Conservation (phyloP, 345 rosid species). For the Eucalyptus dawsonii region DNA sequence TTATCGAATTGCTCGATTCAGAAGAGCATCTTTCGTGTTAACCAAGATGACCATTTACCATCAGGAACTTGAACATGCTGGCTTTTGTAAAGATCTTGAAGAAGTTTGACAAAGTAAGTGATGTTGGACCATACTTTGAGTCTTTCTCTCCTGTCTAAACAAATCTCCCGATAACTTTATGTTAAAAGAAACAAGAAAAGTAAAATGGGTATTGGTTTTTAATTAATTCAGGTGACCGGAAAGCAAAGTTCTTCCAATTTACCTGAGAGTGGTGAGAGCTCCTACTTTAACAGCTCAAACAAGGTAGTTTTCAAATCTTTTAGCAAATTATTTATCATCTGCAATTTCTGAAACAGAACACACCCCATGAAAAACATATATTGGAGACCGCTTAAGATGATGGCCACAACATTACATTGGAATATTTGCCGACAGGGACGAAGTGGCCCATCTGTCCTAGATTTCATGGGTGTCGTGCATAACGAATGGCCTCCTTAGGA, state of each 20-base stretch:
- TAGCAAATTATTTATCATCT: not conserved
- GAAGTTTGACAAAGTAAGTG: slow-evolving; percentile 81
- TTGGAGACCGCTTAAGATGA: not conserved
- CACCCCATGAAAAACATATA: not conserved
- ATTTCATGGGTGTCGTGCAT: not conserved
- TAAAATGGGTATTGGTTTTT: not conserved
- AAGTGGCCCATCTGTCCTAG: slow-evolving; percentile 11
- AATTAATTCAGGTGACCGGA: slow-evolving; percentile 50
- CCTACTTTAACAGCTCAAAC: slow-evolving; percentile 90
- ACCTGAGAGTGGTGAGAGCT: slow-evolving; percentile 85
- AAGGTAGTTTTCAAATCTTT: slow-evolving; percentile 32
- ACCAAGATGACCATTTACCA: not conserved
- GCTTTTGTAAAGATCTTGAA: slow-evolving; percentile 93
- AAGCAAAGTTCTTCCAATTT: slow-evolving; percentile 83
- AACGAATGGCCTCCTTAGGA: not conserved
- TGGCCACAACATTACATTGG: slow-evolving; percentile 11
- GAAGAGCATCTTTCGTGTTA: not conserved
- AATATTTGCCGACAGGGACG: slow-evolving; percentile 11
- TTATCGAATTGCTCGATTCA: not conserved
- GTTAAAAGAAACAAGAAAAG: not conserved
- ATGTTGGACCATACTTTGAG: not conserved
- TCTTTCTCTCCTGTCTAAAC: not conserved
- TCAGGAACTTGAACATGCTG: slow-evolving; percentile 91
- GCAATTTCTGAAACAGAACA: not conserved
- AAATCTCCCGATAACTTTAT: not conserved